Conservation (phyloP, 768 basidiomycete species). For the Nidularia pulvinata region DNA sequence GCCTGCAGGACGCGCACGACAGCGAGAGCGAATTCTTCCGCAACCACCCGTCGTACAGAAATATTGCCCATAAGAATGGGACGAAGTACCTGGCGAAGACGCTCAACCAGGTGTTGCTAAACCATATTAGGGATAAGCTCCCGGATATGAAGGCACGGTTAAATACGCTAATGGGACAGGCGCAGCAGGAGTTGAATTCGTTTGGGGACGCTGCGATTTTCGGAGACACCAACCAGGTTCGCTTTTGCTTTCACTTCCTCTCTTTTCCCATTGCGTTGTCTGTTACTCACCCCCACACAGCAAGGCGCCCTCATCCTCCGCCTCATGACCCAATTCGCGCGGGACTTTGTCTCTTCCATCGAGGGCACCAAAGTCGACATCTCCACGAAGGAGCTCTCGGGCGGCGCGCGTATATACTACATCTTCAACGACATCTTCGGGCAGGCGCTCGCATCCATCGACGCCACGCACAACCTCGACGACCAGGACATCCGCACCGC, state of each 20-base stretch:
- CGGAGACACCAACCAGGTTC: constrained; percentile 86
- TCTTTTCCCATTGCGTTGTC: constrained; percentile 6
- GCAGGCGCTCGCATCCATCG: constrained; percentile 84
- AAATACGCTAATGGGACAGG: constrained; percentile 98
- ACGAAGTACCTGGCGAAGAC: constrained; percentile 93
- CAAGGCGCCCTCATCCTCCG: constrained; percentile 90
- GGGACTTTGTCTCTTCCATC: constrained; percentile 96
- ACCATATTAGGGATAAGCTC: constrained; percentile 97
- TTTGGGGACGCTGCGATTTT: constrained; percentile 94
- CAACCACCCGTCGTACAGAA: constrained; percentile 88
- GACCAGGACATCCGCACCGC: constrained; percentile 97
- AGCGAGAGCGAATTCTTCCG: constrained; percentile 92
- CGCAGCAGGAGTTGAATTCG: constrained; percentile 96
- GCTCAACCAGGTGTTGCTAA: constrained; percentile 94
- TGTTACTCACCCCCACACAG: constrained; percentile 23
- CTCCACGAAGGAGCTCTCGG: constrained; percentile 97
- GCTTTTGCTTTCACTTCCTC: not conserved
- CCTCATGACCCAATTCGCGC: constrained; percentile 98
- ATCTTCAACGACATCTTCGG: constrained; percentile 99
- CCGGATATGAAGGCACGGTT: constrained; percentile 99
- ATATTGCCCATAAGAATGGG: constrained; percentile 97
- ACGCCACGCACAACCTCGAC: constrained; percentile 89
- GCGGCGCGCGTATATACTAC: constrained; percentile 98
- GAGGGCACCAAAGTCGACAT: constrained; percentile 97
- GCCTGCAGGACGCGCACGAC: constrained; percentile 81